A percentile compares a stretch with the other conserved stretches of the same genome.
phyloP scores from a whole-genome alignment of 345 rosid species.

The Punica granatum region DNA sequence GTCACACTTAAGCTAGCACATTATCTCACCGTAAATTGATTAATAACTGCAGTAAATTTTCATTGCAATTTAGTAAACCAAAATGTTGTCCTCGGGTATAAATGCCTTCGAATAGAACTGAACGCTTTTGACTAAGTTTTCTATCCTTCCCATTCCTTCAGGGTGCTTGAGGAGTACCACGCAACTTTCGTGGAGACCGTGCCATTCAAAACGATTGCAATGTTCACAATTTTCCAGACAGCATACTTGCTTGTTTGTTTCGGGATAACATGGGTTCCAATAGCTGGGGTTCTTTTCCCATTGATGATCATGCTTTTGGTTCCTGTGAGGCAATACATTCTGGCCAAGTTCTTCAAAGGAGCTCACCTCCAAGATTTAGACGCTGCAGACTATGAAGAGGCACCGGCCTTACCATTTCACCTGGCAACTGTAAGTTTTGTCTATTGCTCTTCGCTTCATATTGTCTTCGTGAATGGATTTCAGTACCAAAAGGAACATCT shows the following conservation, averaged over 20 bases:
- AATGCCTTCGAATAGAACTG: not conserved
- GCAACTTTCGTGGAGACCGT: constrained; percentile 81
- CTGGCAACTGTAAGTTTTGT: constrained; percentile 46
- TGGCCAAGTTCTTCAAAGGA: constrained; percentile 82
- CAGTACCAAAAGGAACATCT: too few relatives aligned
- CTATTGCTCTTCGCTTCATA: not conserved
- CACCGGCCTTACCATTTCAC: constrained; percentile 64
- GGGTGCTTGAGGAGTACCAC: constrained; percentile 74
- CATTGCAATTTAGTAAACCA: not conserved
- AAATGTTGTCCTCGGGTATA: not conserved
- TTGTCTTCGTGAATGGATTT: not conserved
- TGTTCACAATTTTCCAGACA: constrained; percentile 74
- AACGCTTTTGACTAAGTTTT: not conserved
- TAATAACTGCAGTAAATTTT: not conserved
- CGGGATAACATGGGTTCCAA: constrained; percentile 90
- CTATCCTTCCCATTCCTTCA: constrained; percentile 15
- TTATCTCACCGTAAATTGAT: not conserved
- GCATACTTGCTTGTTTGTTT: constrained; percentile 70
- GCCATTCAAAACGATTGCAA: constrained; percentile 69
- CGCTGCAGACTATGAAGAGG: constrained; percentile 91
- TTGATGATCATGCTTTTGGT: constrained; percentile 85
- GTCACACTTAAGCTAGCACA: not conserved
- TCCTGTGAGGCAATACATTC: constrained; percentile 73
- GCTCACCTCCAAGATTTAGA: constrained; percentile 89
- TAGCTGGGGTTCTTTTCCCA: constrained; percentile 90